Evolutionary conservation across 2,329 filamentous ascomycete genomes (phyloP), one percentile per base, ranked within the genome.

Genomic region (Pestalotiopsis sp.): DNA sequence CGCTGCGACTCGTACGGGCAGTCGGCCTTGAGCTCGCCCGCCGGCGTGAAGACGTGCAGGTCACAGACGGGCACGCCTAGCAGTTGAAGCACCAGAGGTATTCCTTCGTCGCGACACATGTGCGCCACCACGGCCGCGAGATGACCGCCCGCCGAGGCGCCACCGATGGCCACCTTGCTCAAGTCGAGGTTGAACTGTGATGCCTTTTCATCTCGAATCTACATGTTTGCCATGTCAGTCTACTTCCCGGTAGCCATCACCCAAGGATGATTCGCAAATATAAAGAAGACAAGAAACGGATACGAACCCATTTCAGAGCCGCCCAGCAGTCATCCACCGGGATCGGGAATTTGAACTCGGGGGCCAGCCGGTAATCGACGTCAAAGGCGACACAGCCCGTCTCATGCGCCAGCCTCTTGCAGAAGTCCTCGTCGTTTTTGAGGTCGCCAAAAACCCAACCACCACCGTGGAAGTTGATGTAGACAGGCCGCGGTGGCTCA

Each of bases 401-500:
- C 4, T 82, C 79, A 30, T 84, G 78, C 52, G 86, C 78, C 3
- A 89, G 84, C 44, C 83, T 80, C 3, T 84, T 81, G 5, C 85
- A 87, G 82, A 89, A 91, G 56, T 88, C 83, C 14, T 87, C 85
- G 73, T 91, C 89, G 74, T 91, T 87, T 3, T 86, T 89, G 3
- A 85, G 88, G 60, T 83, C 83, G 13, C 90, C 90, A 39, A 91
- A 78, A 6, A 89, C 87, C 78, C 90, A 91, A 4, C 90, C 90
- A 24, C 90, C 90, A 30, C 89, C 89, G 73, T 92, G 90, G 73
- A 89, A 90, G 75, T 91, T 90, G 71, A 92, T 82, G 35, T 92
- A 82, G 20, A 86, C 86, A 0, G 89, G 84, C 69, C 82, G 26
- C 14, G 58, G 61, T 17, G 38, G n/a, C 39, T 64, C 17, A 13